Conservation (phyloP, 768 basidiomycete species). For the Leccinellum rugosiceps region DNA sequence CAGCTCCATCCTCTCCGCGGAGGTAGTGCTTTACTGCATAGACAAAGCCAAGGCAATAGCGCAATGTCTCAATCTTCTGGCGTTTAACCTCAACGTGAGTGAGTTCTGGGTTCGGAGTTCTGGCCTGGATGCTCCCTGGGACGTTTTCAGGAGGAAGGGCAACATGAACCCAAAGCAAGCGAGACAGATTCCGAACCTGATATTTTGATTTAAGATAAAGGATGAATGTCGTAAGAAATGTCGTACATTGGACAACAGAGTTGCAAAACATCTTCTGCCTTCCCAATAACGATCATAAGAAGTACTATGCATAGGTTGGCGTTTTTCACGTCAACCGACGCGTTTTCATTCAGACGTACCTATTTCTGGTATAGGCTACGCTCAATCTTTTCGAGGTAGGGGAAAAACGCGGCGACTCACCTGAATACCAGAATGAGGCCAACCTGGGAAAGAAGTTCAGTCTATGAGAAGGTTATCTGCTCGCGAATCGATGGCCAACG, state of each 20-base stretch:
- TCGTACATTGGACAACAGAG: slow-evolving; percentile 60
- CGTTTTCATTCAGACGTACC: slow-evolving; percentile 39
- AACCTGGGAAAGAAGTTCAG: slow-evolving; percentile 45
- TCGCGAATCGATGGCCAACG: slow-evolving; percentile 26
- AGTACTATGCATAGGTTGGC: slow-evolving; percentile 43
- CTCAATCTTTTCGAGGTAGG: background rate
- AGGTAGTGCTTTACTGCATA: slow-evolving; percentile 78
- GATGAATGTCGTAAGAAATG: background rate
- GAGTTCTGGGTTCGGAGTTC: slow-evolving; percentile 43
- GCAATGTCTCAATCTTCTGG: slow-evolving; percentile 68
- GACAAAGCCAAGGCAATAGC: slow-evolving; percentile 66
- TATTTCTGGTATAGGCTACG: slow-evolving; percentile 45
- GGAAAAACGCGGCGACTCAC: slow-evolving; percentile 35
- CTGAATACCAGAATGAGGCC: slow-evolving; percentile 88
- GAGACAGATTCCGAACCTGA: slow-evolving; percentile 68
- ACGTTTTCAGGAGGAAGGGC: slow-evolving; percentile 54
- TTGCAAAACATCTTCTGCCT: slow-evolving; percentile 80
- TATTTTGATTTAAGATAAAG: background rate
- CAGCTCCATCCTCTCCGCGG: slow-evolving; percentile 75
- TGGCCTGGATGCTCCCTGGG: slow-evolving; percentile 46
- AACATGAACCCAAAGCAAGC: slow-evolving; percentile 78
- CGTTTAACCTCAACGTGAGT: slow-evolving; percentile 53
- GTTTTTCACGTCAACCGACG: background rate
- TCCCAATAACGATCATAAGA: slow-evolving; percentile 89
- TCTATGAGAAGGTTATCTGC: background rate